Evolutionary conservation across 371 early-diverging fungal genomes (phyloP), one percentile per base, ranked within the genome.

Genomic region (Nematocida displodere): DNA sequence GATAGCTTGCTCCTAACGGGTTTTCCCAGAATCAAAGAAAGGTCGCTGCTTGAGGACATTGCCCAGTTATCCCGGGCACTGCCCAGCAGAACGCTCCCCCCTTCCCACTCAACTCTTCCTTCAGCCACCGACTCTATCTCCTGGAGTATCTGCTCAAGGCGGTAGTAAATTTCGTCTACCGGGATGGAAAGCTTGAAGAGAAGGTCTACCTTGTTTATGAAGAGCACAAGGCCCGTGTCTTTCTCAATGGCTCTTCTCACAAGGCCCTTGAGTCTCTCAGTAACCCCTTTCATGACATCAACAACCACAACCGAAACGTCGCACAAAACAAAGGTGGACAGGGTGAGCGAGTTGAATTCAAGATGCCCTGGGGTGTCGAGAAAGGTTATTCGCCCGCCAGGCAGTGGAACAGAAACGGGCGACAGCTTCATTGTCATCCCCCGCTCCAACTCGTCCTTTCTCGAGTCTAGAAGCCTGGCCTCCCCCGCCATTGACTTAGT

Each of bases 291-390:
- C 22, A 93, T 92, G 0, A 89, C 92, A 85, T 99, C 99, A 2
- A 99, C 91, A 44, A 99, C 80, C 0, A 99, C 89, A 46, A 99
- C 83, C 8, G 90, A 94, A 33, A 94, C 95, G 79, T 99, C 99
- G 47, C 92, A 91, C 0, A 99, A 82, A 47, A 94, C 85, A 1
- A 95, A 91, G 0, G 96, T 94, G 15, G 92, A 90, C 3, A 91
- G 91, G 15, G 97, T 94, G 78, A 97, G 92, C 31, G 91, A 88
- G 1, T 94, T 90, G 82, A 99, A 99, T 83, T 99, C 99, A 39
- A 97, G 91, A 80, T 99, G 99, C 7, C 99, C 99, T 5, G 99
- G 99, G 4, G 95, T 94, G 83, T 99, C 99, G 65, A 99, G 94
- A 55, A 99, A 80, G 17, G 76, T 65, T 50, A 79, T 76, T 22